Conservation (phyloP, 192 early-diverging fungal species). For the Coemansia sp. region DNA sequence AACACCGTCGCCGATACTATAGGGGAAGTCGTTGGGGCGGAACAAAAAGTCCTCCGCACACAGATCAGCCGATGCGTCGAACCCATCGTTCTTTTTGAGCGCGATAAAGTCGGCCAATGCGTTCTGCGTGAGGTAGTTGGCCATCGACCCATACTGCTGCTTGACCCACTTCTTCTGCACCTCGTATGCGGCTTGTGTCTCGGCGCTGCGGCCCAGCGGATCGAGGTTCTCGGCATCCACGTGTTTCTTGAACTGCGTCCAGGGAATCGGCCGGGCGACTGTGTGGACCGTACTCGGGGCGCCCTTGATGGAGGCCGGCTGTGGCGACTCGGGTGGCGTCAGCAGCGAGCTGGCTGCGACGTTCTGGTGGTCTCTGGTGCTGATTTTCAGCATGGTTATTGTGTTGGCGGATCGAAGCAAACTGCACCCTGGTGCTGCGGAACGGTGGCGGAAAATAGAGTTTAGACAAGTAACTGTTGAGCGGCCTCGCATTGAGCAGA, state of each 20-base stretch:
- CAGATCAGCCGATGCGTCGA: slow-evolving; percentile 9
- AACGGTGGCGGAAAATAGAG: too few relatives aligned
- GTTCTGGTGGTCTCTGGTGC: too few relatives aligned
- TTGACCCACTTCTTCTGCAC: slow-evolving; percentile 1
- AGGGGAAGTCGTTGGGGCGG: slow-evolving; percentile 40
- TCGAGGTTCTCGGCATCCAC: slow-evolving; percentile 25
- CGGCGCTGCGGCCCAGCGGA: slow-evolving; percentile 39
- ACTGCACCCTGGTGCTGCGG: too few relatives aligned
- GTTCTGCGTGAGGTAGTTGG: slow-evolving; percentile 24
- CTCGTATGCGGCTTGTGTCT: slow-evolving; percentile 27
- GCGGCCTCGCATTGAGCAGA: too few relatives aligned
- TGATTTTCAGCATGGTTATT: too few relatives aligned
- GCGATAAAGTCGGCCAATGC: slow-evolving; percentile 30
- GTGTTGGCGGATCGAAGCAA: too few relatives aligned
- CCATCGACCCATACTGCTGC: slow-evolving; percentile 24
- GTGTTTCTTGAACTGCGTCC: slow-evolving; percentile 22
- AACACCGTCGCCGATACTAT: slow-evolving; percentile 19
- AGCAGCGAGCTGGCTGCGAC: slow-evolving; percentile 10
- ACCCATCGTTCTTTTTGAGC: background rate
- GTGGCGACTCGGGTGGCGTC: slow-evolving; percentile 39
- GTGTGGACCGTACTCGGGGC: too few relatives aligned
- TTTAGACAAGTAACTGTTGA: too few relatives aligned
- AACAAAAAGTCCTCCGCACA: slow-evolving; percentile 16
- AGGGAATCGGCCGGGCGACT: slow-evolving; percentile 13
- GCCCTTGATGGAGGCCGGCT: slow-evolving; percentile 4